Evolutionary conservation across 2,329 filamentous ascomycete genomes (phyloP).

Genomic region (Ophiostoma himal-ulmi): DNA sequence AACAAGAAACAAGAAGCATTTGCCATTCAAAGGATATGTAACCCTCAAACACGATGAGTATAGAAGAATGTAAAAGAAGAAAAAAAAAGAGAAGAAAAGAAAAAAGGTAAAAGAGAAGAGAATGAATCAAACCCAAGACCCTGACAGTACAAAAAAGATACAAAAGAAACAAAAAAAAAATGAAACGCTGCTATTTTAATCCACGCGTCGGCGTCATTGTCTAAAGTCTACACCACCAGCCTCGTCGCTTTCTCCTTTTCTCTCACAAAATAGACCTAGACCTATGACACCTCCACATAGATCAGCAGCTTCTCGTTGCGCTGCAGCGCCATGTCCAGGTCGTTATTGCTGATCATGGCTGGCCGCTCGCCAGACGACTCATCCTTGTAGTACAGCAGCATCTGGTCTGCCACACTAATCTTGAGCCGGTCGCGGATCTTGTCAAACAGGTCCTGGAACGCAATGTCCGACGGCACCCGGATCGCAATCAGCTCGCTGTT

Average conservation of each 20-base stretch:
- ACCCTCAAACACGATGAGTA: conserved; percentile 2
- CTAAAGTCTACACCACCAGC: neutral
- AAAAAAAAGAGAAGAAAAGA: conserved; percentile 11
- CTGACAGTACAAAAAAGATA: neutral
- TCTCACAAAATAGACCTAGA: neutral
- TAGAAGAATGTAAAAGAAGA: conserved; percentile 16
- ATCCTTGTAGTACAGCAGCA: conserved; percentile 80
- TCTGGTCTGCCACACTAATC: conserved; percentile 59
- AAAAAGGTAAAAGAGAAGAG: neutral
- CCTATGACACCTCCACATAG: conserved; percentile 54
- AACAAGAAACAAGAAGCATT: neutral
- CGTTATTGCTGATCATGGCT: conserved; percentile 69
- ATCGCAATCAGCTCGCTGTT: conserved; percentile 89
- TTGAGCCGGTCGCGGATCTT: conserved; percentile 82
- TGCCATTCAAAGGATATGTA: conserved; percentile 8
- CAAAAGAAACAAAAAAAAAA: neutral
- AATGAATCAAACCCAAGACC: neutral
- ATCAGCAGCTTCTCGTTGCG: conserved; percentile 84
- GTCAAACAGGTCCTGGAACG: conserved; percentile 69
- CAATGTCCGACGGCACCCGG: conserved; percentile 75
- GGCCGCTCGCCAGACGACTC: conserved; percentile 71
- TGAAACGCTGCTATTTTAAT: neutral
- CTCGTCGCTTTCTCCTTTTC: neutral
- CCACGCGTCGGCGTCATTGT: conserved; percentile 9
- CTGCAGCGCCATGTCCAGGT: conserved; percentile 72